Base-by-base conservation (phyloP, 306 rosid species). In the Abrus pulchellus region DNA sequence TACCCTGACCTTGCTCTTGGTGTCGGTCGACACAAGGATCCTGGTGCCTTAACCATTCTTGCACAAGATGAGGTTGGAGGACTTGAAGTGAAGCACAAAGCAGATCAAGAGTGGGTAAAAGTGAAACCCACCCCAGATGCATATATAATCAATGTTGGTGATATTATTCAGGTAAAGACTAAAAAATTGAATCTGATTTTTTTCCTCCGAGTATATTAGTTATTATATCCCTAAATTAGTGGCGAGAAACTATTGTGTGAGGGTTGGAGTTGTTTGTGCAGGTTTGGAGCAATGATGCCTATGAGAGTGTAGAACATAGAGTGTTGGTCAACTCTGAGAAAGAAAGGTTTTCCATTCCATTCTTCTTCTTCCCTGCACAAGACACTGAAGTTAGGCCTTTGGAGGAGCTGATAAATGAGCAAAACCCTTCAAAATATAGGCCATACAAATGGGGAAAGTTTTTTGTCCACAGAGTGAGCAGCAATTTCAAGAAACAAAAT, bases 271-370 rank as follows among this genome's bases (percentile, higher is more conserved):
- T 47, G 5, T 10, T 52, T 52, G 59, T 52, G 59, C 86, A 93
- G 98, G 97, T 90, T 43, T 94, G 97, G 97, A 92, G 90, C 80
- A 92, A 90, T 81, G 91, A 86, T 10, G 85, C 20, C 5, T 92
- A 89, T 72, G 88, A 91, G 62, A 92, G 94, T 69, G 89, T 82
- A 52, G 94, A 90, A 48, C 97, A 93, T 55, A 90, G 92, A 61
- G 94, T 70, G 61, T 48, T 82, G 72, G 88, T 90, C 41, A 90
- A 91, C 85, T 53, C 86, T 1, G 81, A 82, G 63, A 87, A 44
- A 77, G 89, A 84, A 33, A 94, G 97, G 82, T 66, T 83, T 70
- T 89, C 92, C 1, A 75, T 85, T 33, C 86, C 92, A 0, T 88
- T 52, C 76, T 88, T 89, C 86, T 66, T 90, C 67, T 72, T 76